phyloP scores from a whole-genome alignment of 331 rosid genomes.

The Rhamnella rubrinervis region DNA sequence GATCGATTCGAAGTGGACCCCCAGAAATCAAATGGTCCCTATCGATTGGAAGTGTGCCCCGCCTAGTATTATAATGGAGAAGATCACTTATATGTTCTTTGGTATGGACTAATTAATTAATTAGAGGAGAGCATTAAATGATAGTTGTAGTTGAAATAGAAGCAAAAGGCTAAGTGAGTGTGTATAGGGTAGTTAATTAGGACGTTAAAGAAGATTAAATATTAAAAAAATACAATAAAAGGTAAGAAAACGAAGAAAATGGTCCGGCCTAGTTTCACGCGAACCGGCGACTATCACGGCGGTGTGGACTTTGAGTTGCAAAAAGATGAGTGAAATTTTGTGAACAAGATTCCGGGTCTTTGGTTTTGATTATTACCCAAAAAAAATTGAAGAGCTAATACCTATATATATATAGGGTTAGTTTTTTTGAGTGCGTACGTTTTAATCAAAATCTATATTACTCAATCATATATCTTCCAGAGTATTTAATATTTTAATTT shows the following conservation, averaged over 20 bases:
- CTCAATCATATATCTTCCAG: background rate
- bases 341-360: constrained; percentile 43
- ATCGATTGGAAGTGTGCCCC: background rate
- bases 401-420: background rate
- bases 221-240: background rate
- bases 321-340: background rate
- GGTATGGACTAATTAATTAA: constrained; percentile 20
- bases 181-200: constrained; percentile 27
- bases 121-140: background rate
- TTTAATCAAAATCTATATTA: background rate
- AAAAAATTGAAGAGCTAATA: background rate
- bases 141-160: constrained; percentile 1
- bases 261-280: constrained; percentile 40
- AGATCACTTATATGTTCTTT: background rate
- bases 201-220: constrained; percentile 27
- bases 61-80: constrained; percentile 12
- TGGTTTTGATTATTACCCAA: constrained; percentile 11
- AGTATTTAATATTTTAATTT: no score
- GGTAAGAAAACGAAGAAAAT: constrained; percentile 14
- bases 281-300: constrained; percentile 70
- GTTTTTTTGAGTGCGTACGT: constrained; percentile 3
- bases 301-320: constrained; percentile 39
- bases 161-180: background rate
- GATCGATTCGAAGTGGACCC: constrained; percentile 4
- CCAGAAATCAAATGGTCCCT: constrained; percentile 3